Conservation (phyloP, 208 protist genomes). For the Giardia duodenalis region DNA sequence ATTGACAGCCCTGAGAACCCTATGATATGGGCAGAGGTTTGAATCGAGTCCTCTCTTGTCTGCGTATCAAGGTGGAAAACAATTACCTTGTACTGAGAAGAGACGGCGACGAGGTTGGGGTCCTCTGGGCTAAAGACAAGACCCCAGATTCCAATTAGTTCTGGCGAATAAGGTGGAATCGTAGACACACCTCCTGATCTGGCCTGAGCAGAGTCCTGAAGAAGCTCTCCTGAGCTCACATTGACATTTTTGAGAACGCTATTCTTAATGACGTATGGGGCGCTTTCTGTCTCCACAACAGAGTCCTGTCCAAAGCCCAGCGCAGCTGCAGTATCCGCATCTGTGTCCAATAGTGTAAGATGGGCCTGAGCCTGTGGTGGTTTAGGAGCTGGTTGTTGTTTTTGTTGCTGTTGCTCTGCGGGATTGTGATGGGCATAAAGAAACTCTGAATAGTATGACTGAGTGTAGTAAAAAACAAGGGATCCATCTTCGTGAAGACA, state of each 20-base stretch:
- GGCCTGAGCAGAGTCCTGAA: neutral
- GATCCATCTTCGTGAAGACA: neutral
- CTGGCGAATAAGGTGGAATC: neutral
- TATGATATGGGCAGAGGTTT: constrained; percentile 6
- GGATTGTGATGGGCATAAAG: neutral
- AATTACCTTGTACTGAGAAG: constrained; percentile 18
- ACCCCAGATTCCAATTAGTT: constrained; percentile 12
- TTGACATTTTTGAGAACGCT: neutral
- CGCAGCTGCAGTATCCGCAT: neutral
- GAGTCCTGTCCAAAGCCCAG: neutral
- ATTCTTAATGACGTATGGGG: neutral
- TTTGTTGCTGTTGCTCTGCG: neutral
- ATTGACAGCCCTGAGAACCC: neutral
- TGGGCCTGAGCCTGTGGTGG: too few relatives aligned
- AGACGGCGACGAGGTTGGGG: neutral
- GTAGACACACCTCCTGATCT: neutral
- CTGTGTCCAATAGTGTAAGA: neutral
- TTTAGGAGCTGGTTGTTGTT: neutral
- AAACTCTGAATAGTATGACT: neutral
- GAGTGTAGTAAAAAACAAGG: neutral
- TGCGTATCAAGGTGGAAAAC: neutral
- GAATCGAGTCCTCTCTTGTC: neutral
- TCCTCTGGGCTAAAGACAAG: neutral
- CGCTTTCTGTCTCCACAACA: neutral
- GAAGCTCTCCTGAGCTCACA: neutral